These are phyloP conservation scores for Vigna trinervia DNA, from an alignment of 306 rosid genomes.

Conservation along the genomic window DNA sequence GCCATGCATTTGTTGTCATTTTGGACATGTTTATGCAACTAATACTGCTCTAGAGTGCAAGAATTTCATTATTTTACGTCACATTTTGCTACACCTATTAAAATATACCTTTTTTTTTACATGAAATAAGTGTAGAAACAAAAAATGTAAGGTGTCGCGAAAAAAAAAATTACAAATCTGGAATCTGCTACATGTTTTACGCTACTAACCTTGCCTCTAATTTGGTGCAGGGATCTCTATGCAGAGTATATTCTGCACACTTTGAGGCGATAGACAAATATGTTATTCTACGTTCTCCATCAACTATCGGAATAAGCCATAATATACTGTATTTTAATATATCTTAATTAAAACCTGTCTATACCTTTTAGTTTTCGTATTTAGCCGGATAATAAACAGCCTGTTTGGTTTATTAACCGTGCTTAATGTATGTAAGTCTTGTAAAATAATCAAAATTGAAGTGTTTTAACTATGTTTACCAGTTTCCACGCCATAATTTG, in stretches of 20 bases:
- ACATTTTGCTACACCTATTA: background rate
- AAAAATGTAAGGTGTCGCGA: background rate
- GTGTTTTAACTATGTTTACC: background rate
- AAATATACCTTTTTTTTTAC: background rate
- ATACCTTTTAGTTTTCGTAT: background rate
- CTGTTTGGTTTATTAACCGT: slow-evolving; percentile 25
- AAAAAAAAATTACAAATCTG: background rate
- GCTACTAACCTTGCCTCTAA: slow-evolving; percentile 38
- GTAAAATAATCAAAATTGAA: slow-evolving; percentile 22
- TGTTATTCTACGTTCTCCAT: slow-evolving; percentile 34
- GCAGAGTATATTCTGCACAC: slow-evolving; percentile 91
- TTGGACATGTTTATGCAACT: slow-evolving; percentile 5
- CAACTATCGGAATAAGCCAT: slow-evolving; percentile 52
- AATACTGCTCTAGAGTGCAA: background rate
- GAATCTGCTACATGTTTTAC: slow-evolving; percentile 25
- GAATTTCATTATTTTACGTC: background rate
- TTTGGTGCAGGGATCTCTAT: slow-evolving; percentile 90
- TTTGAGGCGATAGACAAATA: slow-evolving; percentile 71
- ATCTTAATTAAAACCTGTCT: background rate
- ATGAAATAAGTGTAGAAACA: background rate
- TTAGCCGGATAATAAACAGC: slow-evolving; percentile 21
- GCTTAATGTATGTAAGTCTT: slow-evolving; percentile 32
- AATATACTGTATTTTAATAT: slow-evolving; percentile 30
- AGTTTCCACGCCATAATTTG: slow-evolving; percentile 30
- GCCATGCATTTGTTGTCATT: background rate